Evolutionary conservation across 2,329 filamentous ascomycete genomes (phyloP).

Genomic region (Alternaria sp.): DNA sequence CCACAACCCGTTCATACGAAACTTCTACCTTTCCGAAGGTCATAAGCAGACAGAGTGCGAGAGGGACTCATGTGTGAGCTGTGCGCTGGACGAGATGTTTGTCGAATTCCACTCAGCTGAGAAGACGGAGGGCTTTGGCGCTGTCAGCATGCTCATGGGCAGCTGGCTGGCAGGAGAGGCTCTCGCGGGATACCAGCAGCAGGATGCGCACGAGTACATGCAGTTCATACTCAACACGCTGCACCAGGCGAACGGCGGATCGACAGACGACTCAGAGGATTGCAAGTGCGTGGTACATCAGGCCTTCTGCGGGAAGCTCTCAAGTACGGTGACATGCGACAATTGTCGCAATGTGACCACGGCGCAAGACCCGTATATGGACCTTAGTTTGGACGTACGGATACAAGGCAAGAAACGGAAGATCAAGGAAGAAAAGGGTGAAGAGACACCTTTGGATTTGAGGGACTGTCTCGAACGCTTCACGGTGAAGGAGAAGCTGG

Average conservation of each 20-base stretch:
- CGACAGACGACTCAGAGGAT: constrained; percentile 41
- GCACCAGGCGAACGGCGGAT: constrained; percentile 76
- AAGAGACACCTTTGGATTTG: constrained; percentile 50
- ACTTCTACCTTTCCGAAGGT: constrained; percentile 90
- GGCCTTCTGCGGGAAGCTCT: constrained; percentile 90
- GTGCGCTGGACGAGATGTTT: constrained; percentile 67
- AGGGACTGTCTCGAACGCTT: constrained; percentile 81
- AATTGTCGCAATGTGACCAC: constrained; percentile 83
- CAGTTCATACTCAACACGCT: constrained; percentile 93
- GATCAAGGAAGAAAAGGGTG: constrained; percentile 46
- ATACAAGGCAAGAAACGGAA: constrained; percentile 71
- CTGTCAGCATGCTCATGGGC: constrained; percentile 84
- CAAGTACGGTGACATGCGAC: constrained; percentile 88
- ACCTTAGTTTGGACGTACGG: constrained; percentile 87
- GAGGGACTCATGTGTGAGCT: constrained; percentile 62
- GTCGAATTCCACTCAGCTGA: constrained; percentile 71
- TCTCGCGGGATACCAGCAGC: constrained; percentile 85
- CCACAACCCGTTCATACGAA: constrained; percentile 89
- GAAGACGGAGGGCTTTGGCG: constrained; percentile 87
- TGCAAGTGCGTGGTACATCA: constrained; percentile 94
- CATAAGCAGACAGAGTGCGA: constrained; percentile 80
- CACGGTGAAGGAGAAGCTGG: constrained; percentile 78
- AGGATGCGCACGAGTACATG: constrained; percentile 97
- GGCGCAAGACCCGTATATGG: constrained; percentile 86
- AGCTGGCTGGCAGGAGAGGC: constrained; percentile 82